Percentiles rank a stretch among this genome's conserved stretches.
phyloP scores from a whole-genome alignment of 2,329 filamentous ascomycete genomes.

The Aureobasidium sp. region DNA sequence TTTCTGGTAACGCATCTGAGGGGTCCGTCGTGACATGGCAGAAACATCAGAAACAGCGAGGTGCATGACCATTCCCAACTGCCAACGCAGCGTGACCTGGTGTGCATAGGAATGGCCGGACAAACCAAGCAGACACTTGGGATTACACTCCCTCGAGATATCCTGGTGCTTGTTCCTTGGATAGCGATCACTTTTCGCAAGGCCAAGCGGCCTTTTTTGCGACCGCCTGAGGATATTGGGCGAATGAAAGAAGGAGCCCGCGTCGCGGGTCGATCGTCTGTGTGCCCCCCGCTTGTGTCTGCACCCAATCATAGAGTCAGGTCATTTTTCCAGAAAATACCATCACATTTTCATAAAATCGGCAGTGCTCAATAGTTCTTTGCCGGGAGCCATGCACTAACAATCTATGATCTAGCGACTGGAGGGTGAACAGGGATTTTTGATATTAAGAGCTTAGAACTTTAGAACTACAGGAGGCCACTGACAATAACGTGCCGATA shows the following conservation, averaged over 20 bases:
- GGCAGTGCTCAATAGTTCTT: neutral
- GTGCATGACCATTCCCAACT: constrained; percentile 3
- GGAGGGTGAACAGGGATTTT: neutral
- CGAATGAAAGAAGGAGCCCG: neutral
- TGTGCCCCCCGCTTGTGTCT: neutral
- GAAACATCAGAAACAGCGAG: constrained; percentile 9
- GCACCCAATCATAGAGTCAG: neutral
- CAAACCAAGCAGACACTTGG: neutral
- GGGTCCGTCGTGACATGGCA: neutral
- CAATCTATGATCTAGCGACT: neutral
- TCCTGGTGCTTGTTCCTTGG: neutral
- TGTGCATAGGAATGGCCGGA: neutral
- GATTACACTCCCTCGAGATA: neutral
- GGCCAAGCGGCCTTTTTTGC: neutral
- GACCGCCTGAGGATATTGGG: neutral
- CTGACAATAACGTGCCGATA: neutral
- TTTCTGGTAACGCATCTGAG: constrained; percentile 1
- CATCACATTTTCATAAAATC: neutral
- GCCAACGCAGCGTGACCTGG: constrained; percentile 10
- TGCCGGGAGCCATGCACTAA: neutral
- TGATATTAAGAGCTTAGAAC: neutral
- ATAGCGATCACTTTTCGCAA: neutral
- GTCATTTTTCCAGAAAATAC: neutral
- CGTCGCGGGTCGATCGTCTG: neutral
- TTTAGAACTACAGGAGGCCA: neutral